phyloP scores from a whole-genome alignment of 352 stramenopile genomes.

The Hyaloperonospora arabidopsidis region DNA sequence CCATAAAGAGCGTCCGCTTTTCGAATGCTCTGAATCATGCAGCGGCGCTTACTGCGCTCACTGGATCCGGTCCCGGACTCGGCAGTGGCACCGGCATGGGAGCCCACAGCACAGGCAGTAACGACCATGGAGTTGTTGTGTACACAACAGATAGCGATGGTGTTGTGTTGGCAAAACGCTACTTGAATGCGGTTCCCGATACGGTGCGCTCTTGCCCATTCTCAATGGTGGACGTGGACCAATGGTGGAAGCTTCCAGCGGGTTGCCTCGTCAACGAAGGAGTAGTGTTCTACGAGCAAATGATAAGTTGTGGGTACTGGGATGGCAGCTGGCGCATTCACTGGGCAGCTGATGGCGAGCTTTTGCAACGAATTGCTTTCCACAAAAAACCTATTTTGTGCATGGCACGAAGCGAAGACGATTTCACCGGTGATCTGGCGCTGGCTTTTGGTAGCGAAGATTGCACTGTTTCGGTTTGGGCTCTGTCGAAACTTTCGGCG shows the following conservation, averaged over 20 bases:
- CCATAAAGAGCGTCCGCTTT: conserved; percentile 70
- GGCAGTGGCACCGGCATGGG: conserved; percentile 70
- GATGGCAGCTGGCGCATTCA: conserved; percentile 84
- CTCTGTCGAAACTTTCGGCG: conserved; percentile 72
- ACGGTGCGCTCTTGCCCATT: conserved; percentile 63
- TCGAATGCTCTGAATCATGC: conserved; percentile 64
- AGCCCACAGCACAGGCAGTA: conserved; percentile 49
- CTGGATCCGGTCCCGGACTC: conserved; percentile 36
- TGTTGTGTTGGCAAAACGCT: conserved; percentile 70
- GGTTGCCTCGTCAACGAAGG: conserved; percentile 68
- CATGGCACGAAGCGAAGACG: conserved; percentile 78
- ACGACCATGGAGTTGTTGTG: conserved; percentile 57
- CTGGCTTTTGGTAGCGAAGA: conserved; percentile 81
- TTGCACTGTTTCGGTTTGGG: conserved; percentile 80
- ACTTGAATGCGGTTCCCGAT: conserved; percentile 65
- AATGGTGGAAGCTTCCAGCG: conserved; percentile 79
- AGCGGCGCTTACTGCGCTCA: conserved; percentile 39
- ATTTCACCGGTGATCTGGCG: conserved; percentile 79
- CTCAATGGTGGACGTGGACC: conserved; percentile 73
- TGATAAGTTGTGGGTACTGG: conserved; percentile 86
- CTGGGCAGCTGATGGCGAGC: conserved; percentile 76
- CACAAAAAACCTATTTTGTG: conserved; percentile 84
- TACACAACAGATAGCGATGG: conserved; percentile 75
- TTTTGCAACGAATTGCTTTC: conserved; percentile 81
- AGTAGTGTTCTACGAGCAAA: conserved; percentile 84